Base-by-base conservation (phyloP, 257 asterid genomes). In the Lantana camara region DNA sequence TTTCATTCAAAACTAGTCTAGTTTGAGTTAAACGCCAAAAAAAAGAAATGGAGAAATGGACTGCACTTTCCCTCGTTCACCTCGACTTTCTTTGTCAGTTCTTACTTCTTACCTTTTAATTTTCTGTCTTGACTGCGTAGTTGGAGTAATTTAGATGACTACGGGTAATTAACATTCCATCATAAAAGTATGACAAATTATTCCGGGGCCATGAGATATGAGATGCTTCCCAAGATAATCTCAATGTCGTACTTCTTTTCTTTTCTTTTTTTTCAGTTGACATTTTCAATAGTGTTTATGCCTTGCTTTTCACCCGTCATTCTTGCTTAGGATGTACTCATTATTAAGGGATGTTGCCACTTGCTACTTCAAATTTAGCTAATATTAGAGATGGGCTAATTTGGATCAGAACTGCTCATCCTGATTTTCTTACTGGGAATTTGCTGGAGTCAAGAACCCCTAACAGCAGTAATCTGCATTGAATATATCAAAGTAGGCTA, bases 381-480 rank as follows among this genome's bases (percentile, higher is more conserved):
- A 55, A 58, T 57, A 41, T 32, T 30, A 5, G 42, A 38, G 29
- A 45, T 3, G 45, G 23, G 50, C 49, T 30, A 32, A 58, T 2
- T 49, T 50, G 12, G n/a, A n/a, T n/a, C n/a, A n/a, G n/a, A 15
- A 20, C 49, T 37, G 40, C 34, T 67, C 60, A 23, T 23, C 69
- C 4, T 27, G 5, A 27, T 27, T n/a, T 27, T 2, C 45, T 21
- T n/a, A 12, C 44, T 57, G 16, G 63, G 46, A 30, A 32, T 21
- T 54, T 30, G 35, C 51, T 23, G 20, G 24, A 53, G 44, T 62
- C 53, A 55, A 64, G 49, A 64, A 51, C 69, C 32, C n/a, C 19
- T 30, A 56, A 24, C 64, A 23, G 9, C 19, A 40, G 47, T 48
- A n/a, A 27, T 40, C 16, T 38, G 22, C 14, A 4, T 23, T 9